These are phyloP conservation scores for Dendrocalamus sinicus DNA, from an alignment of 176 grass and related monocot species.

Conservation along the genomic window DNA sequence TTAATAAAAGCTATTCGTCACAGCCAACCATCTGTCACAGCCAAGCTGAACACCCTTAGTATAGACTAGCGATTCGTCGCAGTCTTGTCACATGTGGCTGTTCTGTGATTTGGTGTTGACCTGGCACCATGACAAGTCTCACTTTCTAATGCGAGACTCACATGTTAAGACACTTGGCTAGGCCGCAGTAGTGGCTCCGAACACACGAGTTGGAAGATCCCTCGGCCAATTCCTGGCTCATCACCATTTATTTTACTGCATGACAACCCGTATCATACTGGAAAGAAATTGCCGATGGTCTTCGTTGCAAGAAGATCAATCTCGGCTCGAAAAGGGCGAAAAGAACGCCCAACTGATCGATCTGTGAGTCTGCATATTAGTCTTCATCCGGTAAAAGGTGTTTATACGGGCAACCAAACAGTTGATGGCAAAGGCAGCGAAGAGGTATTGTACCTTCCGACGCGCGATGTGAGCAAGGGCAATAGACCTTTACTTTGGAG, in stretches of 20 bases:
- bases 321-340: not conserved
- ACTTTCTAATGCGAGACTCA: not conserved
- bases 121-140: not conserved
- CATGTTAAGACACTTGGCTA: not conserved
- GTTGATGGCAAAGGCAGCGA: not conserved
- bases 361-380: not conserved
- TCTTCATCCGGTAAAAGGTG: not conserved
- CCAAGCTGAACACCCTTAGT: not conserved
- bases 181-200: not conserved
- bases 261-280: not conserved
- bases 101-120: conserved; percentile 25
- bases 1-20: no score
- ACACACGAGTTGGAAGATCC: not conserved
- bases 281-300: not conserved
- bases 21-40: no score
- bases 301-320: no score
- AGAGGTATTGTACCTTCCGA: not conserved
- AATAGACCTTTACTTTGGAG: no score
- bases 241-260: not conserved
- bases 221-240: not conserved
- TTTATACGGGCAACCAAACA: not conserved
- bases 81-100: not conserved
- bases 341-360: not conserved
- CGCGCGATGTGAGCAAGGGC: not conserved
- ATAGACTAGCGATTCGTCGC: not conserved